Evolutionary conservation across 179 eudicot genomes (phyloP), one percentile per base, ranked within the genome.

Genomic region (Dionaea muscipula): DNA sequence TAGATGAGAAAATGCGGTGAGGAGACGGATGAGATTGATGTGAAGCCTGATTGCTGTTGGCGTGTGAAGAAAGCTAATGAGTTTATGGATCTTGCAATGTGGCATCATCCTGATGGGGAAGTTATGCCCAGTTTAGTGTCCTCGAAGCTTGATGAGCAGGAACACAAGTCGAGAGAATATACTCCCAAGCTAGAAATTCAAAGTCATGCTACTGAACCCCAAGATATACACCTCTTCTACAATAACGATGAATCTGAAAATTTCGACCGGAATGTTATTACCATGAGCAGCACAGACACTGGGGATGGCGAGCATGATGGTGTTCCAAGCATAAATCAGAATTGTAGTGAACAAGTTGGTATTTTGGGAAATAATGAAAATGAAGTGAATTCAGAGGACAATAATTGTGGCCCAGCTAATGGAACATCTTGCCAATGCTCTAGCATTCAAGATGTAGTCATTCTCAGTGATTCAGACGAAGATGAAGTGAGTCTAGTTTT

Each of bases 21-120:
- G 73, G 97, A 89, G 52, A 64, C 73, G 47, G 72, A 74, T 48
- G 97, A 89, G 64, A 73, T 89, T 67, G 95, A 89, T 50, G 73
- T 89, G 69, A 89, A 79, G 59, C 79, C 88, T 64, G 81, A 85
- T 72, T 91, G 97, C 37, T 83, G 80, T 61, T 89, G 97, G 97
- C 95, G 84, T 55, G 83, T 62, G 7, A 85, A 75, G 57, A 68
- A 63, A 51, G 84, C 71, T 36, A 75, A 71, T 74, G 71, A 71
- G 24, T 64, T 72, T 66, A 77, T 66, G 51, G 89, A 86, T 70
- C 93, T 89, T 62, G 79, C 78, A 19, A 66, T 62, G 44, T 89
- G 97, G 97, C 97, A 79, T 70, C 54, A 51, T 28, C 81, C 96
- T 40, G 84, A 82, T 77, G 90, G 81, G n/a, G 72, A 43, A 64